Base-by-base conservation (phyloP, 257 asterid genomes). In the Solanum tacnaense region DNA sequence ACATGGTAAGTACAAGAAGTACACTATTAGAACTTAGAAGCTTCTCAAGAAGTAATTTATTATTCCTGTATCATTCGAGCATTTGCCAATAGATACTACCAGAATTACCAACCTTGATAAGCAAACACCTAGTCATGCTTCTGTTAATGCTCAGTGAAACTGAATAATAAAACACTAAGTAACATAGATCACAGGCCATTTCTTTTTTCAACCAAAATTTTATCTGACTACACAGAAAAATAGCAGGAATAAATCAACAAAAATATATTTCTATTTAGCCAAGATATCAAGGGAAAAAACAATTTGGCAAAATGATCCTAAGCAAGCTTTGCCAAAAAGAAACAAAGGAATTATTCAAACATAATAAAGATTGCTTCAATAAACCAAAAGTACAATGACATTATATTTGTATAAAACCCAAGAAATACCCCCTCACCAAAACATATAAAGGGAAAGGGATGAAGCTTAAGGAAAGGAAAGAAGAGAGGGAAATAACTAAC, bases 201-300 rank as follows among this genome's bases (percentile, higher is more conserved):
- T 78, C 62, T 25, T 78, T 41, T 41, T 41, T 13, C 34, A 76
- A 15, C 84, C 35, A 78, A n/a, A 7, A 23, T 15, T 39, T 76
- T 78, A 41, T 25, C 84, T 11, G 58, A 78, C 60, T n/a, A 94
- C 94, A 95, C 95, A 90, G 94, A 94, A 92, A 95, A 96, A 93
- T 91, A 90, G 94, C 95, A 93, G 95, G 93, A 92, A 88, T 90
- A 92, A 92, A 92, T 93, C 95, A 93, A 95, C 94, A 94, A 93
- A 90, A 91, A 92, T 90, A 93, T 90, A 93, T 86, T 93, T 91
- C 90, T 89, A 91, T 88, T 92, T 91, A 90, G 92, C 52, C 91
- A 90, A 92, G 92, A 90, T 92, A 89, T 92, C 94, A 93, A 93
- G 95, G 91, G 92, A 93, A 92, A 68, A 88, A 58, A 72, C 46